Evolutionary conservation across 1,284 basidiomycete species (phyloP).

Genomic region (Mycosarcoma mackinlayi): DNA sequence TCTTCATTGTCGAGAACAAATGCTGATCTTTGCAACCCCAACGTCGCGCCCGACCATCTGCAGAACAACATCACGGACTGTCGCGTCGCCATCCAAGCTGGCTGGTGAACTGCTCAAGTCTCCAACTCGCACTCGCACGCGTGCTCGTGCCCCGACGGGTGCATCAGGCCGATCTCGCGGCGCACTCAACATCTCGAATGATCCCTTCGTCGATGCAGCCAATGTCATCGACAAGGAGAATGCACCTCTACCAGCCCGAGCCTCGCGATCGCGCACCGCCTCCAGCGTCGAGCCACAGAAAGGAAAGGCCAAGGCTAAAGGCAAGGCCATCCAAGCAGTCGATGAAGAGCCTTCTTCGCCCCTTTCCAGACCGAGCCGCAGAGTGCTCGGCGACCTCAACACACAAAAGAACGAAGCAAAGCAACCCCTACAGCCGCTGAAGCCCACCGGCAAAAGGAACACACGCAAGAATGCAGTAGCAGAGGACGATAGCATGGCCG

Average conservation of each 20-base stretch:
- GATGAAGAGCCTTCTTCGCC: slow-evolving; percentile 8
- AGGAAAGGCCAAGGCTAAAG: slow-evolving; percentile 27
- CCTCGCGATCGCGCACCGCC: slow-evolving; percentile 25
- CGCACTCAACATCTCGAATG: slow-evolving; percentile 7
- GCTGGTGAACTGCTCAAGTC: slow-evolving; percentile 57
- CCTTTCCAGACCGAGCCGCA: slow-evolving; percentile 14
- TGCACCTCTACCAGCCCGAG: slow-evolving; percentile 18
- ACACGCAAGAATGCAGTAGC: slow-evolving; percentile 4
- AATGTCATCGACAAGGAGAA: slow-evolving; percentile 48
- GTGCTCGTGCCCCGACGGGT: slow-evolving; percentile 11
- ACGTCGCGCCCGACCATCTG: background rate
- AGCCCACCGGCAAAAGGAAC: background rate
- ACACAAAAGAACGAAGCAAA: slow-evolving; percentile 5
- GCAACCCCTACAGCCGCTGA: slow-evolving; percentile 2
- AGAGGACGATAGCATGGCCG: slow-evolving; percentile 44
- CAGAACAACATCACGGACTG: slow-evolving; percentile 37
- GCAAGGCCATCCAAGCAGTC: slow-evolving; percentile 12
- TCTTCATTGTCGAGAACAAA: background rate
- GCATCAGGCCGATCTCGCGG: slow-evolving; percentile 11
- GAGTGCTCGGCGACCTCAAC: slow-evolving; percentile 37
- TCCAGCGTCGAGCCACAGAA: slow-evolving; percentile 26
- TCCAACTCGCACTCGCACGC: slow-evolving; percentile 45
- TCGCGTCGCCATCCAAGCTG: slow-evolving; percentile 47
- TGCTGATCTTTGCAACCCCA: background rate
- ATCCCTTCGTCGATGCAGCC: slow-evolving; percentile 19